Evolutionary conservation across 83 land plant genomes (phyloP), one percentile per base, ranked within the genome.

Genomic region (Thuja plicata): DNA sequence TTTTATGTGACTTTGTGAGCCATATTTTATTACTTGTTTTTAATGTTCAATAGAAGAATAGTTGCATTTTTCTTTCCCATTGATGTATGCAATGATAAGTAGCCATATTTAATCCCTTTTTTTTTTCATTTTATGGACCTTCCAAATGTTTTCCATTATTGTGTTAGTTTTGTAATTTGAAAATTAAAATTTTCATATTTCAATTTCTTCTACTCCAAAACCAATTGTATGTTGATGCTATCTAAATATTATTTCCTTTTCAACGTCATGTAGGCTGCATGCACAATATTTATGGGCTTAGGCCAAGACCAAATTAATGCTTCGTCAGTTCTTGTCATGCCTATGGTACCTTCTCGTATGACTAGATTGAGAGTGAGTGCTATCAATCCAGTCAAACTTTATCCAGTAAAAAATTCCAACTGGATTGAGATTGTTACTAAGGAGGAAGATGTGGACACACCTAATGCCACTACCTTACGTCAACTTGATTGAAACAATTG

Each of bases 311-410:
- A 93, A 45, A 91, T 95, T 10, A 87, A 87, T 85, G 97, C 97
- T 41, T 95, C 97, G 27, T 91, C 97, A 32, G 94, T 94, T 87
- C 90, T 95, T 89, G 95, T 87, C n/a, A 95, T 95, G 97, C 97
- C 97, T n/a, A 94, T 95, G 95, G 90, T 95, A 43, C 94, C 97
- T 5, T 95, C 97, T 38, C 91, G 92, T 85, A 93, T 93, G 55
- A 94, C 92, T 19, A 94, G 94, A 6, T 94, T 95, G 38, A 90
- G 92, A 91, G 95, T 94, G 48, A 88, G 46, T 55, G 85, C 76
- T 87, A 32, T 91, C 76, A 93, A 92, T 24, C 84, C 91, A 84
- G 73, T 90, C 35, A 93, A 90, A 88, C 38, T 92, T 43, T 88
- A 92, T 76, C 54, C 93, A 55, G 40, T 91, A 12, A 85, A 80